Evolutionary conservation across 345 rosid species (phyloP), one percentile per base, ranked within the genome.

Genomic region (Citrus mangshanensis): DNA sequence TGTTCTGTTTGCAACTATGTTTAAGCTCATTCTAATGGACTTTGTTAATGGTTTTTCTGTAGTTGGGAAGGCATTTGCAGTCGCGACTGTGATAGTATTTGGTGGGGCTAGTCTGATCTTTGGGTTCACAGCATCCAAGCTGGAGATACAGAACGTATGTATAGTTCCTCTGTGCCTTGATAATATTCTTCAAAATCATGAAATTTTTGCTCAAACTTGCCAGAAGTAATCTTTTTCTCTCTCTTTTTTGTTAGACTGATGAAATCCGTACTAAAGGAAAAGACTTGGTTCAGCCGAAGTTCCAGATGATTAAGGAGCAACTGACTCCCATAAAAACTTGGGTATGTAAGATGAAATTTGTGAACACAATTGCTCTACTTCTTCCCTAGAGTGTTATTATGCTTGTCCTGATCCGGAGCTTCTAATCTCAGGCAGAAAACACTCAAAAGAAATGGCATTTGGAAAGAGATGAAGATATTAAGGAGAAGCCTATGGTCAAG

Each of bases 31-130:
- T n/a, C 25, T 32, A 21, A 18, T 34, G 42, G n/a, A 16, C 42
- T 65, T 22, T 68, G 38, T 60, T 60, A 73, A 13, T 77, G 40
- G 30, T 67, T 32, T 67, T 51, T 56, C 40, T 70, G 60, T 78
- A 95, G 99, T 92, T 81, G 96, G 97, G 68, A 92, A 88, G 84
- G 99, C 98, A 65, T 95, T 93, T 86, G 89, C 88, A 61, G 89
- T 84, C 27, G 97, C 97, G 19, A 95, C 96, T 60, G 84, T 79
- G 16, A 25, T 91, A 77, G 87, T 95, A 71, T 95, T 93, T 82
- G 98, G 98, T 64, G 95, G 95, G 37, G 89, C 91, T 18, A 81
- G 92, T 51, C 55, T 89, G 81, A 77, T 82, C 25, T 88, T 93
- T 80, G 88, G 90, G 76, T 78, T 86, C 35, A 89, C 90, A 56